Evolutionary conservation across 202 grass and related monocot species (phyloP), one percentile per base, ranked within the genome.

Genomic region (Schoenoplectus triqueter): DNA sequence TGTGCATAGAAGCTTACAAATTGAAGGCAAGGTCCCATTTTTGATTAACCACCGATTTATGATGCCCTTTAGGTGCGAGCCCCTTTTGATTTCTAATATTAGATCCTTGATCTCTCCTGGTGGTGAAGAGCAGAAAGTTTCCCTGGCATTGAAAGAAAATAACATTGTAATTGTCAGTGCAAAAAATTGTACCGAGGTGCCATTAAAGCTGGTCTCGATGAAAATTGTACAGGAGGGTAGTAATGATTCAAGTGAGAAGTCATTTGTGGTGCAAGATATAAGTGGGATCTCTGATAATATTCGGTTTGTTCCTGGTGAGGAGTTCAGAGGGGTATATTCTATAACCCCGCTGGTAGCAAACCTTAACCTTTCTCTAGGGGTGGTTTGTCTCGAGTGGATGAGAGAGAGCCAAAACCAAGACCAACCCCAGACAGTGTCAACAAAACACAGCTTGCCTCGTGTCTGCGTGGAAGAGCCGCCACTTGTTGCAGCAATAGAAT

Each of bases 11-110:
- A 98, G 93, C 84, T 91, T 98, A 74, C 96, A 98, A 88, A 92
- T 98, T 6, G 96, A 98, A 81, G 96, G 96, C 49, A 93, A 98
- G 86, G 88, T 92, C 10, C 96, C 96, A 59, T 80, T 98, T 81
- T 88, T 85, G 69, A 87, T 94, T 51, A 78, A 64, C 69, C 91
- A 95, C 87, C 88, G 69, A 39, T 94, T 95, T 87, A 88, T 98
- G 84, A 88, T 84, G 66, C 88, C 96, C 78, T 95, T 95, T 94
- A 94, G 96, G 54, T 87, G 86, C 52, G 96, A 95, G 80, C 93
- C 93, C 52, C 86, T 98, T 66, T 73, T 98, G 87, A 86, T 98
- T 65, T 98, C 91, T 13, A 93, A 90, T 64, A 85, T 98, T 48
- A 95, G 86, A 65, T 89, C 96, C 47, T 10, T 83, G 64, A 57